Percentiles rank a stretch among this genome's conserved stretches.
These are phyloP conservation scores for Pythium dissimile DNA, from an alignment of 352 stramenopile genomes.

Conservation along the genomic window DNA sequence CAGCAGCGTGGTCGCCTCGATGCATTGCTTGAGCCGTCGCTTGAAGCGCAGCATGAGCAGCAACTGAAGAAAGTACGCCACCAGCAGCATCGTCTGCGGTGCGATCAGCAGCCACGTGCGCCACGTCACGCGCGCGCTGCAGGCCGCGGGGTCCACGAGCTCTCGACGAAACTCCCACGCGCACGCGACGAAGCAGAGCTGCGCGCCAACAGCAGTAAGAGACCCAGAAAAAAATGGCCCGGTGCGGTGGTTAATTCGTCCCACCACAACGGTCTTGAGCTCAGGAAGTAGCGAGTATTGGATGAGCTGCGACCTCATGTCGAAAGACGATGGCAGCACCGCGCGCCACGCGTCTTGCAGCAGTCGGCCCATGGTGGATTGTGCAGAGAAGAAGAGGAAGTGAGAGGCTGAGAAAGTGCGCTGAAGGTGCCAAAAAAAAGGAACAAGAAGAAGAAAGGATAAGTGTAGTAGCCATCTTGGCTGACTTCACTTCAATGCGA, in stretches of 20 bases:
- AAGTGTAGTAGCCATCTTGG: slow-evolving; percentile 17
- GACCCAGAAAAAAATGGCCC: not conserved
- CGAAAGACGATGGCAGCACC: slow-evolving; percentile 11
- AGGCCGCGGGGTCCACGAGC: slow-evolving; percentile 2
- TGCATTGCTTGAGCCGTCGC: not conserved
- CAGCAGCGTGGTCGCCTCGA: not conserved
- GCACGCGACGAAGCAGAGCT: slow-evolving; percentile 15
- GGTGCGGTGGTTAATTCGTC: not conserved
- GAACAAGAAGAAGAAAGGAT: not conserved
- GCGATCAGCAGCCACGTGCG: slow-evolving; percentile 21
- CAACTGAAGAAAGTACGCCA: slow-evolving; percentile 17
- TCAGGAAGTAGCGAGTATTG: slow-evolving; percentile 8
- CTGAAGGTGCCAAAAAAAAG: not conserved
- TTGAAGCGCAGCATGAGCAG: slow-evolving; percentile 9
- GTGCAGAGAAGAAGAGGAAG: no score
- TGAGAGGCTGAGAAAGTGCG: not conserved
- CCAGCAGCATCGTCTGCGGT: slow-evolving; percentile 12
- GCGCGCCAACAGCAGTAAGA: not conserved
- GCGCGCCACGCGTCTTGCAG: slow-evolving; percentile 5
- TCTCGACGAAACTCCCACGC: slow-evolving; percentile 19
- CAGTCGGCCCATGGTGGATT: not conserved
- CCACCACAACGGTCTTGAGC: slow-evolving; percentile 9
- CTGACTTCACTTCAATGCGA: slow-evolving; percentile 15
- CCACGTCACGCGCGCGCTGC: slow-evolving; percentile 9
- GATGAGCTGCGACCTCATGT: slow-evolving; percentile 20